Evolutionary conservation across 495 filamentous ascomycete genomes (phyloP).

Genomic region (Hypoxylon trugodes): DNA sequence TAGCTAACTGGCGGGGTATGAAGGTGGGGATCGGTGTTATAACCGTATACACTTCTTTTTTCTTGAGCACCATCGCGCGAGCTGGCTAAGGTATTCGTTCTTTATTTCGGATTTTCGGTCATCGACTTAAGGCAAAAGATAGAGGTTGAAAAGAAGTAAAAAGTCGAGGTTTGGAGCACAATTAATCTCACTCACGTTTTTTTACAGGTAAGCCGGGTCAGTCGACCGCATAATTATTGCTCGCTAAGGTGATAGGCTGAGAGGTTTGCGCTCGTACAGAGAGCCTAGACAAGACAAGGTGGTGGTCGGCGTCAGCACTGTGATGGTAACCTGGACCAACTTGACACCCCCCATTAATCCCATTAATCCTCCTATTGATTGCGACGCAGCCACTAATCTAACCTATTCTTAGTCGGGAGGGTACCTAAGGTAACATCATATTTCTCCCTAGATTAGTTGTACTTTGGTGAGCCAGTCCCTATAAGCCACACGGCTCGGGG

Average conservation of each 20-base stretch:
- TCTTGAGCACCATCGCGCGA: constrained; percentile 53
- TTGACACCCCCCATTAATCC: too few species aligned
- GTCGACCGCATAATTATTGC: constrained; percentile 23
- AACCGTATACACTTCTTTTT: constrained; percentile 58
- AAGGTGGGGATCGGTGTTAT: constrained; percentile 59
- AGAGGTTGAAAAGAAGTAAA: constrained; percentile 8
- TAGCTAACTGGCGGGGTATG: constrained; percentile 55
- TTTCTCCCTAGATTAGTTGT: constrained; percentile 5
- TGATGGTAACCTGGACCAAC: constrained; percentile 19
- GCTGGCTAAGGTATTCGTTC: not conserved
- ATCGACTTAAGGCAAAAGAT: constrained; percentile 7
- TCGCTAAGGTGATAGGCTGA: constrained; percentile 27
- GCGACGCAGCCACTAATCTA: not conserved
- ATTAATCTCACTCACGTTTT: constrained; percentile 18
- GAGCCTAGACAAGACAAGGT: constrained; percentile 3
- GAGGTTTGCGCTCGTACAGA: constrained; percentile 24
- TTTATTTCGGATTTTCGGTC: not conserved
- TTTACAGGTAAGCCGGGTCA: constrained; percentile 33
- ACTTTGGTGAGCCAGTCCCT: constrained; percentile 10
- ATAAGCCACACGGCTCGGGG: constrained; percentile 21
- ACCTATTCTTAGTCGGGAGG: constrained; percentile 33
- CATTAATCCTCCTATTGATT: not conserved
- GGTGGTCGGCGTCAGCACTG: constrained; percentile 31
- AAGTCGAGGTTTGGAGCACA: not conserved
- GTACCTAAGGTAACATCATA: too few species aligned